Percentiles rank a stretch among this genome's conserved stretches.
Evolutionary conservation across 495 filamentous ascomycete genomes (phyloP).

Genomic region (Bryoglossum gracile): DNA sequence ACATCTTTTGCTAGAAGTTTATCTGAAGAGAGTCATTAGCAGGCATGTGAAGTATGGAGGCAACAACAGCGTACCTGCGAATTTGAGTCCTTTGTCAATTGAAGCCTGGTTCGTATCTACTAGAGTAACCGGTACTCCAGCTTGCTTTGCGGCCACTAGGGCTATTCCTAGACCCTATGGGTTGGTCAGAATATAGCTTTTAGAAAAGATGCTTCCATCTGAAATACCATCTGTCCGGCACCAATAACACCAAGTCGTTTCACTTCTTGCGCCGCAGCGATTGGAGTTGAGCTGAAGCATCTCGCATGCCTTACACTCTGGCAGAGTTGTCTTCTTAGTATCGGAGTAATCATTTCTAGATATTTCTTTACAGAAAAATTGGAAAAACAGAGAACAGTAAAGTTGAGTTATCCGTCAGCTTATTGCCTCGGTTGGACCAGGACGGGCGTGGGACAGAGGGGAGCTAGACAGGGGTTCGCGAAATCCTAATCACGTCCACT

Average conservation of each 20-base stretch:
- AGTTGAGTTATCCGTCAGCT: not conserved
- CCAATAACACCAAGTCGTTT: conserved; percentile 89
- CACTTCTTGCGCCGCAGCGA: conserved; percentile 59
- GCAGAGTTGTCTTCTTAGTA: conserved; percentile 13
- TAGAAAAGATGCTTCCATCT: conserved; percentile 11
- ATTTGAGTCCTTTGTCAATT: conserved; percentile 85
- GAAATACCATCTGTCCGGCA: conserved; percentile 85
- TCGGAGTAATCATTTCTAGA: conserved; percentile 23
- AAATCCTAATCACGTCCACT: not conserved
- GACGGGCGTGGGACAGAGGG: too few relatives aligned
- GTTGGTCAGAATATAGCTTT: conserved; percentile 2
- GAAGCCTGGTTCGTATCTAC: conserved; percentile 80
- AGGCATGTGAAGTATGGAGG: conserved; percentile 2
- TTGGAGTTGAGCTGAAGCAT: conserved; percentile 45
- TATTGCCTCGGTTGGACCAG: not conserved
- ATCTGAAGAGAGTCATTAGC: conserved; percentile 44
- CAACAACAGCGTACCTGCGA: conserved; percentile 57
- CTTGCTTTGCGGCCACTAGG: conserved; percentile 83
- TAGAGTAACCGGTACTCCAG: conserved; percentile 75
- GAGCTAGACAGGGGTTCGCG: conserved; percentile 13
- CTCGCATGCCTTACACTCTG: conserved; percentile 34
- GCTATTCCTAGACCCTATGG: conserved; percentile 89
- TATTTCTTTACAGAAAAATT: conserved; percentile 2
- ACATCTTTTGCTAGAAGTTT: conserved; percentile 91
- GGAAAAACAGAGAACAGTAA: not conserved